Base-by-base conservation (phyloP, 805 yeast genomes). In the Wickerhamomyces silvicola region DNA sequence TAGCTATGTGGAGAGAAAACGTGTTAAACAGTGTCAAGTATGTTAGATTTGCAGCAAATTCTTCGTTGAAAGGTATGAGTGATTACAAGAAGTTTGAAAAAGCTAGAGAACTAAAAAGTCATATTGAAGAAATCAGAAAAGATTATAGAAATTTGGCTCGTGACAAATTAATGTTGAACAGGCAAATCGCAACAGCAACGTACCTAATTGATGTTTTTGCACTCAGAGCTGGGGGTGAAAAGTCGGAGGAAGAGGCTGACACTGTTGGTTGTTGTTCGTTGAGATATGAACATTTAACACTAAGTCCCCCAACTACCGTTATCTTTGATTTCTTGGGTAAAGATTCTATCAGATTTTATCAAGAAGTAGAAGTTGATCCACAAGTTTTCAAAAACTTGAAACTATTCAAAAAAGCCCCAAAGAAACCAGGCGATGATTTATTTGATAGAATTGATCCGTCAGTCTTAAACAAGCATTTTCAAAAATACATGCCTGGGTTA, bases 191-290 rank as follows among this genome's bases (percentile, higher is more conserved):
- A 6, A 85, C 92, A 2, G 96, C 96, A 4, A 85, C 90, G 29
- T 90, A 90, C 57, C 68, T 90, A 29, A 88, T 90, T 51, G 97
- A 90, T 62, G 77, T 81, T 4, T 79, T 90, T 50, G 97, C 97
- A 0, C 69, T 90, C 43, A 83, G 97, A 80, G 97, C 97, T 2
- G 97, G 97, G 55, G 96, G 97, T 48, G 97, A 90, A 58, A 90
- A 90, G 56, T 81, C 90, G 9, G 97, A 90, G 4, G 97, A 90
- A 45, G 97, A 88, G 54, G 97, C 97, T 3, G 97, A 90, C 55
- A 90, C 97, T 1, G 97, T 90, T 27, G 97, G 97, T 27, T 90
- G 97, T 60, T 90, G 97, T 61, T 88, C 97, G 1, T 69, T 90
- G 44, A 66, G 97, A 49, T 88, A 64, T 51, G 97, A 88, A 55